A percentile compares a stretch with the other conserved stretches of the same genome.
Conservation (phyloP, 2,329 filamentous ascomycete genomes). For the Microsporum canis region DNA sequence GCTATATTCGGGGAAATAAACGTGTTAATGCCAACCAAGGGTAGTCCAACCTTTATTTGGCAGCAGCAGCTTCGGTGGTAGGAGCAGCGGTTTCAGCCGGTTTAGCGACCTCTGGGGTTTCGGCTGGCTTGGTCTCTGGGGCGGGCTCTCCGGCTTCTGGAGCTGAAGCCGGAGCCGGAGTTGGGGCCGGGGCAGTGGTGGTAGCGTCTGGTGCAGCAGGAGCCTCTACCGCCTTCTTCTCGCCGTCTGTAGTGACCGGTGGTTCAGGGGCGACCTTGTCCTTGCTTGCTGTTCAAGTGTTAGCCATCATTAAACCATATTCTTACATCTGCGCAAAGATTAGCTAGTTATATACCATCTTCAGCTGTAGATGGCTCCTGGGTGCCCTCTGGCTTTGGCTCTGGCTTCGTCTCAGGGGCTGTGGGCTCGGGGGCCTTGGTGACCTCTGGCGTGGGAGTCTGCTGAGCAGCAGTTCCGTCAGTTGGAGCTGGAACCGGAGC, state of each 20-base stretch:
- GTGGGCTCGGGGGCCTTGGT: conserved; percentile 11
- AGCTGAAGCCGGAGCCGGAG: conserved; percentile 7
- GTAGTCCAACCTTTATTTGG: background rate
- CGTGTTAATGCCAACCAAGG: background rate
- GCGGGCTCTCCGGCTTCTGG: conserved; percentile 7
- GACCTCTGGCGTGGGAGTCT: conserved; percentile 4
- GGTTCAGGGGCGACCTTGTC: background rate
- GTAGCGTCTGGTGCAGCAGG: conserved; percentile 5
- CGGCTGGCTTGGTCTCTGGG: background rate
- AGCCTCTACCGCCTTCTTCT: background rate
- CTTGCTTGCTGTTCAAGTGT: background rate
- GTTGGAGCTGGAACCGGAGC: conserved; percentile 10
- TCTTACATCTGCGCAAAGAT: background rate
- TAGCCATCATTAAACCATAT: background rate
- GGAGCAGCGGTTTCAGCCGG: conserved; percentile 4
- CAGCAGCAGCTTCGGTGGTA: background rate
- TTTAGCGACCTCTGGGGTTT: background rate
- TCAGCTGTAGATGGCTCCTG: background rate
- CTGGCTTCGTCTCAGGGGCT: conserved; percentile 12
- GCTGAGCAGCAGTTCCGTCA: conserved; percentile 9
- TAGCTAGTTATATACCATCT: conserved; percentile 14
- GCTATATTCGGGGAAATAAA: background rate
- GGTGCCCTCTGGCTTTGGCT: conserved; percentile 21
- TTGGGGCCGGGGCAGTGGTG: conserved; percentile 7
- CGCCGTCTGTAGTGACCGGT: background rate